A percentile compares a stretch with the other conserved stretches of the same genome.
Conservation (phyloP, 305 asterid species). For the Withania somnifera region DNA sequence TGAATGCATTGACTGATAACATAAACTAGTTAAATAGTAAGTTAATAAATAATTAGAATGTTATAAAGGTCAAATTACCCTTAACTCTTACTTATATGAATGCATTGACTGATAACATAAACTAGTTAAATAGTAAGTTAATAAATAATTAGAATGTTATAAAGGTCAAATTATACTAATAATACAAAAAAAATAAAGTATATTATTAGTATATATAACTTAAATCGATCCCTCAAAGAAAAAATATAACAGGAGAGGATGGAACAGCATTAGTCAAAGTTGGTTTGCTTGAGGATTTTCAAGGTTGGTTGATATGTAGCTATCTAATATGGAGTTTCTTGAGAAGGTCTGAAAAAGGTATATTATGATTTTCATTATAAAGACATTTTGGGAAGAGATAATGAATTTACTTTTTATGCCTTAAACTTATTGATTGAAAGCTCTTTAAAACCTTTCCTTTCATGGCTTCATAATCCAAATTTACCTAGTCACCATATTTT, state of each 20-base stretch:
- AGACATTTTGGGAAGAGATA: slow-evolving; percentile 21
- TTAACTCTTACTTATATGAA: no score
- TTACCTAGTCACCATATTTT: not conserved
- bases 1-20: not conserved
- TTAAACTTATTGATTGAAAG: slow-evolving; percentile 25
- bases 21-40: not conserved
- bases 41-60: not conserved
- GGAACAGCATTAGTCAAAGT: slow-evolving; percentile 39
- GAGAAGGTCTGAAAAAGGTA: slow-evolving; percentile 34
- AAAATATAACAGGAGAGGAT: slow-evolving; percentile 14
- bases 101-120: not conserved
- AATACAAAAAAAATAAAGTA: no score
- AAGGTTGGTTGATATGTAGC: slow-evolving; percentile 48
- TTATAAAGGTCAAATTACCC: not conserved
- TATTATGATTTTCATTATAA: slow-evolving; percentile 46
- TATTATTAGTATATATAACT: not conserved
- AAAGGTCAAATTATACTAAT: not conserved
- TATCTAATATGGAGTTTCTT: slow-evolving; percentile 36
- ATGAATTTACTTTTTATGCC: not conserved
- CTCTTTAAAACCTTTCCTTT: slow-evolving; percentile 22
- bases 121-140: not conserved
- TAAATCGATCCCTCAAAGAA: not conserved
- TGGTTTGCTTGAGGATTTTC: slow-evolving; percentile 48
- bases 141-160: not conserved
- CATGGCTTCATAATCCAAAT: not conserved